A percentile compares a stretch with the other conserved stretches of the same genome.
Conservation (phyloP, 2,329 filamentous ascomycete genomes). For the Nemania serpens region DNA sequence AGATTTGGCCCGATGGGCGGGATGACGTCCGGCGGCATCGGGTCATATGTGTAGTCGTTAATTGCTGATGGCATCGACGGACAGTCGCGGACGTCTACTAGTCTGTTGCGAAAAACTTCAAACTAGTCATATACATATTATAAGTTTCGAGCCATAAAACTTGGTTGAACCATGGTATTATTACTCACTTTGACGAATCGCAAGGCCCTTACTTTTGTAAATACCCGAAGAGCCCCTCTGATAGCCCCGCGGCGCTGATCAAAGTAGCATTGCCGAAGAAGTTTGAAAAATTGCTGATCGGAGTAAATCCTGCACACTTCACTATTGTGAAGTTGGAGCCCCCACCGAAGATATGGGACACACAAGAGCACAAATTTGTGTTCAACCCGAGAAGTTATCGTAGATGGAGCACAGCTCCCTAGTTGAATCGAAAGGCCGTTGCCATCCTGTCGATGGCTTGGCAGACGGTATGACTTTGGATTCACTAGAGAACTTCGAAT, state of each 20-base stretch:
- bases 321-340: slow-evolving; percentile 16
- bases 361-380: slow-evolving; percentile 22
- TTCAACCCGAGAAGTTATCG: not conserved
- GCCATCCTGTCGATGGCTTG: not conserved
- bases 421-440: not conserved
- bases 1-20: slow-evolving; percentile 37
- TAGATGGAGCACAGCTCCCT: slow-evolving; percentile 2
- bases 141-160: not conserved
- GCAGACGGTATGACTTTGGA: not conserved
- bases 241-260: not conserved
- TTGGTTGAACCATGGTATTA: not conserved
- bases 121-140: slow-evolving; percentile 19
- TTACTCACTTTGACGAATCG: slow-evolving; percentile 19
- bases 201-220: slow-evolving; percentile 11
- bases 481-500: not conserved
- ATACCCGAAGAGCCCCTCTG: not conserved
- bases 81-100: slow-evolving; percentile 22
- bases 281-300: slow-evolving; percentile 14
- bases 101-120: slow-evolving; percentile 25
- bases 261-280: slow-evolving; percentile 9
- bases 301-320: slow-evolving; percentile 18
- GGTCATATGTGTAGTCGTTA: slow-evolving; percentile 35
- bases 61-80: slow-evolving; percentile 23
- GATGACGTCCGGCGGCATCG: slow-evolving; percentile 31
- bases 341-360: slow-evolving; percentile 20